A percentile compares a stretch with the other conserved stretches of the same genome.
These are phyloP conservation scores for Pichia heedii DNA, from an alignment of 805 yeast genomes.

Conservation along the genomic window DNA sequence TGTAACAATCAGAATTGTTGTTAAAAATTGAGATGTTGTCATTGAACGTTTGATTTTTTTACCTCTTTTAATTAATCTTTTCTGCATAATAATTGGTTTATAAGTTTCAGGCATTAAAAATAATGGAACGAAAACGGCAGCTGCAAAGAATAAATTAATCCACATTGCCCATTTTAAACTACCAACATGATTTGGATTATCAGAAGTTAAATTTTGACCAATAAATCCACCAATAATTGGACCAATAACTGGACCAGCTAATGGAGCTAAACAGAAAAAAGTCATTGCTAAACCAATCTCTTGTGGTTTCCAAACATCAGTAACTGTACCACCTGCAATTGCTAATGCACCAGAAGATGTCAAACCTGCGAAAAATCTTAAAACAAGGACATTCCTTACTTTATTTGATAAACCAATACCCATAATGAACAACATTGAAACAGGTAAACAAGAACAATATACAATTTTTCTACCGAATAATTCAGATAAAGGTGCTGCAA, in stretches of 20 bases:
- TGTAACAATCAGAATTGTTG: slow-evolving; percentile 39
- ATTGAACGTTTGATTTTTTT: slow-evolving; percentile 33
- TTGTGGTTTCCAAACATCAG: slow-evolving; percentile 64
- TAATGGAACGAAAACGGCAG: slow-evolving; percentile 39
- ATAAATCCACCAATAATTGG: slow-evolving; percentile 71
- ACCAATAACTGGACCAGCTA: slow-evolving; percentile 72
- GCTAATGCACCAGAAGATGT: slow-evolving; percentile 78
- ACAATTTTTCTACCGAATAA: slow-evolving; percentile 57
- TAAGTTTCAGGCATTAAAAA: slow-evolving; percentile 59
- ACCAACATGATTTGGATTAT: slow-evolving; percentile 15
- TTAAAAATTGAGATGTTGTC: slow-evolving; percentile 31
- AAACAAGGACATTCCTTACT: slow-evolving; percentile 52
- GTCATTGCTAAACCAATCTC: slow-evolving; percentile 69
- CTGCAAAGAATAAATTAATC: slow-evolving; percentile 64
- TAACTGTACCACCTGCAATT: slow-evolving; percentile 75
- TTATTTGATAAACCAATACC: slow-evolving; percentile 61
- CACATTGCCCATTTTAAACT: slow-evolving; percentile 69
- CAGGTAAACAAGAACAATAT: slow-evolving; percentile 50
- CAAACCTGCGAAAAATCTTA: slow-evolving; percentile 67
- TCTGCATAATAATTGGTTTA: slow-evolving; percentile 52
- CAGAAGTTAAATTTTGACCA: slow-evolving; percentile 36
- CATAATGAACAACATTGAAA: slow-evolving; percentile 64
- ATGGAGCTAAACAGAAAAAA: slow-evolving; percentile 69
- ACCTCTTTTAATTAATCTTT: slow-evolving; percentile 55
- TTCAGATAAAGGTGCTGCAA: slow-evolving; percentile 69